phyloP scores from a whole-genome alignment of 1,139 yeast genomes.

The Zygosaccharomyces sapae region DNA sequence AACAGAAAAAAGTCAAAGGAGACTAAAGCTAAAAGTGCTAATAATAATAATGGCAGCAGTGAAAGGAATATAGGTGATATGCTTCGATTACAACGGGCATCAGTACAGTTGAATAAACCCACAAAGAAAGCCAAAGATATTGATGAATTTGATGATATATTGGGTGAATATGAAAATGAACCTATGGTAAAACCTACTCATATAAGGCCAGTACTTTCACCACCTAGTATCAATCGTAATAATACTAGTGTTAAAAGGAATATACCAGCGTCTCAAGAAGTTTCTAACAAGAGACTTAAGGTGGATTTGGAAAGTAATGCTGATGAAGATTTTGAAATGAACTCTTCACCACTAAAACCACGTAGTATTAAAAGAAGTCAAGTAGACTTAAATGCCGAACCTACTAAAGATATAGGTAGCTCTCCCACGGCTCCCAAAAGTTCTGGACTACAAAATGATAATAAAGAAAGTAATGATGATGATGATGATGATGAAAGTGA shows the following conservation, averaged over 20 bases:
- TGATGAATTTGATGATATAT: conserved; percentile 44
- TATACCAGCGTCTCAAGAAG: neutral
- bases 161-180: conserved; percentile 41
- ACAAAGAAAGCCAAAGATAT: conserved; percentile 38
- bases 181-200: conserved; percentile 9
- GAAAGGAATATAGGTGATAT: conserved; percentile 23
- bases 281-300: conserved; percentile 17
- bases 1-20: conserved; percentile 29
- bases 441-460: conserved; percentile 17
- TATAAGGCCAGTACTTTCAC: neutral
- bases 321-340: conserved; percentile 12
- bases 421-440: conserved; percentile 14
- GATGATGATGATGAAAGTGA: conserved; percentile 40
- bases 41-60: conserved; percentile 16
- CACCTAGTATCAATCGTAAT: neutral
- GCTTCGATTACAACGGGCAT: conserved; percentile 29
- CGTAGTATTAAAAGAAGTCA: conserved; percentile 1
- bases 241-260: neutral
- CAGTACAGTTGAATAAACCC: conserved; percentile 22
- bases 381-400: conserved; percentile 5
- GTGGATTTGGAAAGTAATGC: conserved; percentile 15
- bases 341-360: conserved; percentile 22
- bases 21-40: conserved; percentile 8
- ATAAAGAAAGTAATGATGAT: conserved; percentile 48
- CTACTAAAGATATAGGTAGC: conserved; percentile 14